phyloP scores from a whole-genome alignment of 495 filamentous ascomycete species.

The Talaromyces thailandensis region DNA sequence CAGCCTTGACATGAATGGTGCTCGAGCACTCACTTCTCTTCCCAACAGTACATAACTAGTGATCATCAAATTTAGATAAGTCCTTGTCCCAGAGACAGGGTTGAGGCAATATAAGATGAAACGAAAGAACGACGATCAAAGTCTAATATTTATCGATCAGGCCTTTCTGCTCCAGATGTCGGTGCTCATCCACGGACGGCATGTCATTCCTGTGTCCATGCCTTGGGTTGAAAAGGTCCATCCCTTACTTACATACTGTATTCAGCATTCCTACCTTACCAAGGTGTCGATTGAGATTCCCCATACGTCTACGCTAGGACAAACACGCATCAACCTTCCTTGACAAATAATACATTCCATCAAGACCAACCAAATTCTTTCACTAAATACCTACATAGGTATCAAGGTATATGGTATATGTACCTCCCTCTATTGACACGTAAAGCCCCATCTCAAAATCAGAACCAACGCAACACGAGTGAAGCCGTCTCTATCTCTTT shows the following conservation, averaged over 20 bases:
- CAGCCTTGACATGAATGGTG: background rate
- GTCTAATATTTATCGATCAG: background rate
- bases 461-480: slow-evolving; percentile 41
- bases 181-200: background rate
- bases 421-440: slow-evolving; percentile 45
- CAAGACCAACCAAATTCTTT: background rate
- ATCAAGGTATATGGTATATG: slow-evolving; percentile 13
- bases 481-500: slow-evolving; percentile 24
- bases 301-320: no score
- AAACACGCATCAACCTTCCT: background rate
- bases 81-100: background rate
- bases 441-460: slow-evolving; percentile 27
- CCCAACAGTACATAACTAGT: no score
- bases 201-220: background rate
- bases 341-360: background rate
- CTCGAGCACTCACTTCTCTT: background rate
- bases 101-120: background rate
- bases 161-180: no score
- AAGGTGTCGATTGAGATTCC: background rate
- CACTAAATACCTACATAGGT: background rate
- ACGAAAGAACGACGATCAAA: background rate
- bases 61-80: no score
- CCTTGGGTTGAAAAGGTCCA: background rate
- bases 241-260: background rate
- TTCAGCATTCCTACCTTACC: background rate